Percentiles rank a stretch among this genome's conserved stretches.
phyloP scores from a whole-genome alignment of 2,329 filamentous ascomycete genomes.

The Elsinoe fawcettii region DNA sequence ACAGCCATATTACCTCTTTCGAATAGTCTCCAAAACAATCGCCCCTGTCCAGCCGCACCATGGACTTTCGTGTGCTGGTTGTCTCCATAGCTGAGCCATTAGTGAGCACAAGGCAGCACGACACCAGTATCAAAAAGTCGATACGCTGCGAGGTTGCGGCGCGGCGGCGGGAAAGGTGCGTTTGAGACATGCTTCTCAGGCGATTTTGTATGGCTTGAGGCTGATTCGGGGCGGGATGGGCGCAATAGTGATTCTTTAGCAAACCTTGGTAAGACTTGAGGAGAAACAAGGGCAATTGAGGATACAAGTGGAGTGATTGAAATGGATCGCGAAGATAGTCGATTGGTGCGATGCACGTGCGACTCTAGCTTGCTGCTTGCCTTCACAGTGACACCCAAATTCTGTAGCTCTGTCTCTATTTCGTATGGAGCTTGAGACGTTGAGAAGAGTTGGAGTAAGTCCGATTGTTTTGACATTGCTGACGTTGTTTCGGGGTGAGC shows the following conservation, averaged over 20 bases:
- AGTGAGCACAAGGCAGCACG: neutral
- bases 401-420: neutral
- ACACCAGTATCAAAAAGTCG: neutral
- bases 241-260: neutral
- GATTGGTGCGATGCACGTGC: no score
- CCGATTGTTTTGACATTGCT: neutral
- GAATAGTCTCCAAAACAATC: neutral
- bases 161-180: neutral
- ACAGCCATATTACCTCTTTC: neutral
- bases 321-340: no score
- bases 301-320: neutral
- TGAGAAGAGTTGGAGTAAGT: neutral
- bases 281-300: neutral
- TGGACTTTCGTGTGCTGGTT: neutral
- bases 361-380: neutral
- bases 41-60: neutral
- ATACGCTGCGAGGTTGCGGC: neutral
- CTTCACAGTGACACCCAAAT: neutral
- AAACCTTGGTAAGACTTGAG: neutral
- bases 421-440: neutral
- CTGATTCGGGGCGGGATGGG: neutral
- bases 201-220: neutral
- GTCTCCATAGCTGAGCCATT: neutral
- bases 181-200: constrained; percentile 1
- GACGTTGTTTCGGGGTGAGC: neutral